Evolutionary conservation across 2,329 filamentous ascomycete genomes (phyloP).

Genomic region (Aspergillus pseudonomiae): DNA sequence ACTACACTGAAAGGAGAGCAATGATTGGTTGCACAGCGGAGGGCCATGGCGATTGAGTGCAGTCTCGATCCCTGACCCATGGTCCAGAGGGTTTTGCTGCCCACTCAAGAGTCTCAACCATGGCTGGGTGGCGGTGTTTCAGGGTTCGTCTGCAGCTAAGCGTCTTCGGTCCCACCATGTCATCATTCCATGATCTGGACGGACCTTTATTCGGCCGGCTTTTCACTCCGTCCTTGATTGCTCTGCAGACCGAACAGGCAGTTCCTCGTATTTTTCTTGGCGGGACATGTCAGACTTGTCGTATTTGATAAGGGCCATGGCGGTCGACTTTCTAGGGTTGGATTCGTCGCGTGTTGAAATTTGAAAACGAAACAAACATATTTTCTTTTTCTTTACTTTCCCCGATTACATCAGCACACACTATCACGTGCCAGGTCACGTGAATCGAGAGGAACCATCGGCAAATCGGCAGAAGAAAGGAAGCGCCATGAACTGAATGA

Average conservation of each 20-base stretch:
- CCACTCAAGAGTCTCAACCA: not conserved
- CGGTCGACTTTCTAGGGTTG: not conserved
- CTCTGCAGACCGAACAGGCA: not conserved
- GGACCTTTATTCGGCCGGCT: not conserved
- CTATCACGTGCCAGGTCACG: not conserved
- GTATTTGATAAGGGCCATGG: not conserved
- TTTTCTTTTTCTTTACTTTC: too few relatives aligned
- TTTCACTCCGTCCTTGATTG: not conserved
- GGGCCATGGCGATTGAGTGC: not conserved
- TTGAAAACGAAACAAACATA: too few relatives aligned
- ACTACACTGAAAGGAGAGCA: not conserved
- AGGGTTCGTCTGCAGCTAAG: conserved; percentile 2
- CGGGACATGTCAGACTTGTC: not conserved
- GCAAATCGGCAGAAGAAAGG: not conserved
- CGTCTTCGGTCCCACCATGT: not conserved
- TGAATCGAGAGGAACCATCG: not conserved
- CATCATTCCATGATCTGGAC: not conserved
- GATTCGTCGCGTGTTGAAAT: too few relatives aligned
- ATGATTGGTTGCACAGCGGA: not conserved
- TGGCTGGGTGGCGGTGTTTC: conserved; percentile 1
- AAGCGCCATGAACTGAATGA: not conserved
- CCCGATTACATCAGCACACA: too few relatives aligned
- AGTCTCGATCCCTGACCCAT: not conserved
- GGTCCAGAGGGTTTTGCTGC: not conserved
- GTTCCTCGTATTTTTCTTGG: not conserved